Conservation (phyloP, 768 basidiomycete genomes). For the Leccinum broughii region DNA sequence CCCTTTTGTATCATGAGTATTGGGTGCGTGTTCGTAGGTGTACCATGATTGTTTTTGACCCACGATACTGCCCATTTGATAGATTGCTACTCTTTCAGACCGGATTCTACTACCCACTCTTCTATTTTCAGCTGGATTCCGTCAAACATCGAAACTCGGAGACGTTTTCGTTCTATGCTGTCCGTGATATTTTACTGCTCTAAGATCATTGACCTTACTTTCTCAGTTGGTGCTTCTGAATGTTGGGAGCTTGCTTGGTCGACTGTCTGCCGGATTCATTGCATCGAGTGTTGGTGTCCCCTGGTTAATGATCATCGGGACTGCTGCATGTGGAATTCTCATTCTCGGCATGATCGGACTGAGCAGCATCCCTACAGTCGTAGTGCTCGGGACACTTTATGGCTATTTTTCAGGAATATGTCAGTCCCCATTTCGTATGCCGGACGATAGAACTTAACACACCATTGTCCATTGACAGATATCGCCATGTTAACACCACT, state of each 20-base stretch:
- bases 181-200: conserved; percentile 18
- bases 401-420: conserved; percentile 50
- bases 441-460: neutral
- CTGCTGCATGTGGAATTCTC: conserved; percentile 33
- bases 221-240: conserved; percentile 51
- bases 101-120: conserved; percentile 47
- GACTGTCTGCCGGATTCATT: conserved; percentile 19
- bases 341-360: conserved; percentile 21
- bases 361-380: conserved; percentile 33
- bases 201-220: neutral
- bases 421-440: conserved; percentile 17
- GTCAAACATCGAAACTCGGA: neutral
- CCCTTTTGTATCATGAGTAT: neutral
- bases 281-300: conserved; percentile 44
- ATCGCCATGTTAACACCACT: conserved; percentile 42
- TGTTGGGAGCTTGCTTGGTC: conserved; percentile 49
- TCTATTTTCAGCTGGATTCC: neutral
- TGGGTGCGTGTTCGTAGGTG: neutral
- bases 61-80: neutral
- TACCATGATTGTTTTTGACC: neutral
- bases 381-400: conserved; percentile 42
- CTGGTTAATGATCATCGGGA: conserved; percentile 40
- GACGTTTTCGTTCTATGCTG: conserved; percentile 53
- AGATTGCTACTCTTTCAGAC: conserved; percentile 31
- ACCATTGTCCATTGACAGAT: conserved; percentile 20